Evolutionary conservation across 169 alveolate species (phyloP).

Genomic region (Eimeria maxima): DNA sequence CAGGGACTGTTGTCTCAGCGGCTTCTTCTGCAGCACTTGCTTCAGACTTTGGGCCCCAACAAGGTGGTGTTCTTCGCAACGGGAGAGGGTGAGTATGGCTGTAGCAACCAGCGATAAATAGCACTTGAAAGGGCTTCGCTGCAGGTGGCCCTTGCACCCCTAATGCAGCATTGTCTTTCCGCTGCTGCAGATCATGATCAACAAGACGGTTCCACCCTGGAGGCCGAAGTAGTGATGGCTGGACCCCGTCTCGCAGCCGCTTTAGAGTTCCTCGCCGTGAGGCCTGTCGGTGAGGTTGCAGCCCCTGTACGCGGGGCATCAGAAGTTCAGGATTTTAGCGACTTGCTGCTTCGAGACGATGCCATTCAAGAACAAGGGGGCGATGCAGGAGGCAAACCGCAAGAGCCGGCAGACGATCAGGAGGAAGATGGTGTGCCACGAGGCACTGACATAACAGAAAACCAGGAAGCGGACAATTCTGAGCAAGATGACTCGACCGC

Average conservation of each 20-base stretch:
- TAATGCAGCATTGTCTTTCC: not conserved
- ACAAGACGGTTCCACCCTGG: conserved; percentile 38
- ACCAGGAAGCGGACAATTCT: not conserved
- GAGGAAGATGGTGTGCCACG: not conserved
- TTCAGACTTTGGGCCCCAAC: conserved; percentile 65
- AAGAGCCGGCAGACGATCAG: not conserved
- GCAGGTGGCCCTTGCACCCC: not conserved
- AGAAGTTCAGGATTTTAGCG: conserved; percentile 44
- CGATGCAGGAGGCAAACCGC: not conserved
- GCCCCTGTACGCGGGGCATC: conserved; percentile 61
- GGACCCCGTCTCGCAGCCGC: conserved; percentile 68
- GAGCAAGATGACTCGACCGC: not conserved
- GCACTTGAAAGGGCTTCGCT: not conserved
- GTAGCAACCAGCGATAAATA: not conserved
- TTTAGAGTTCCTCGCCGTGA: conserved; percentile 32
- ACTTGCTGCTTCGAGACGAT: conserved; percentile 45
- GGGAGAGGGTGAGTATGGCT: conserved; percentile 41
- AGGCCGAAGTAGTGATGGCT: conserved; percentile 60
- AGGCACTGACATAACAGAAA: not conserved
- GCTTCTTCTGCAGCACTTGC: conserved; percentile 39
- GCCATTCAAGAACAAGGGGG: not conserved
- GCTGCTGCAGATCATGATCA: conserved; percentile 38
- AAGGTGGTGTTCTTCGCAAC: conserved; percentile 48
- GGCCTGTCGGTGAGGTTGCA: conserved; percentile 68
- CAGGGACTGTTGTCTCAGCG: conserved; percentile 23